phyloP scores from a whole-genome alignment of 257 asterid species.

The Petrea volubilis region DNA sequence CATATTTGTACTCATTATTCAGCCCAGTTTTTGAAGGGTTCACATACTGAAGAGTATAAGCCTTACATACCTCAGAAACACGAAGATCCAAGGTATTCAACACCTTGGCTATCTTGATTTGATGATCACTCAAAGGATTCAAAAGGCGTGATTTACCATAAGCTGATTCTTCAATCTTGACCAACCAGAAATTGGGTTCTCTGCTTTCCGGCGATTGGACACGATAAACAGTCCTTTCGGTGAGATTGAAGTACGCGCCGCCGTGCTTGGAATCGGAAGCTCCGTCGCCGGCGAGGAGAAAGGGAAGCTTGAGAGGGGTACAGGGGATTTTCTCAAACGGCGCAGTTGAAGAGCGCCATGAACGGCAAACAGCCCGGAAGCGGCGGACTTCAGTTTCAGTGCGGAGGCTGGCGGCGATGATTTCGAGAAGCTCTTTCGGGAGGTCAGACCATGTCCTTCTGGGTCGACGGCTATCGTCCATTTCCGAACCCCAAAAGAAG shows the following conservation, averaged over 20 bases:
- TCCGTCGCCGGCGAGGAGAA: conserved; percentile 1
- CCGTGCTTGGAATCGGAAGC: background rate
- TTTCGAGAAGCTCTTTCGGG: conserved; percentile 11
- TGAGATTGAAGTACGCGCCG: conserved; percentile 11
- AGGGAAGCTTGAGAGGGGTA: conserved; percentile 11
- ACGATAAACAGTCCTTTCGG: conserved; percentile 26
- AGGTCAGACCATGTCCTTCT: conserved; percentile 16
- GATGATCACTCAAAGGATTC: conserved; percentile 12
- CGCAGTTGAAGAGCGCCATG: conserved; percentile 23
- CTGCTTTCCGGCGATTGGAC: background rate
- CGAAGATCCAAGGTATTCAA: conserved; percentile 12
- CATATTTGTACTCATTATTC: background rate
- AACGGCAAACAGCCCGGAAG: conserved; percentile 25
- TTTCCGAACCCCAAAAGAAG: conserved; percentile 1
- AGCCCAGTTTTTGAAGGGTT: background rate
- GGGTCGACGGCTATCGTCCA: background rate
- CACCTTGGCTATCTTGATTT: conserved; percentile 10
- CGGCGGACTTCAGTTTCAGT: conserved; percentile 17
- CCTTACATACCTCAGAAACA: conserved; percentile 17
- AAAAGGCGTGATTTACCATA: conserved; percentile 11
- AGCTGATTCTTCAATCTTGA: background rate
- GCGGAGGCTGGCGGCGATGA: conserved; percentile 14
- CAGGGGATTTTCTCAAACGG: background rate
- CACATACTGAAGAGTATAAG: conserved; percentile 5
- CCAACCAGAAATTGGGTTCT: conserved; percentile 8